Conservation (phyloP, 139 green algal genomes). For the Edaphochlamys debaryana region DNA sequence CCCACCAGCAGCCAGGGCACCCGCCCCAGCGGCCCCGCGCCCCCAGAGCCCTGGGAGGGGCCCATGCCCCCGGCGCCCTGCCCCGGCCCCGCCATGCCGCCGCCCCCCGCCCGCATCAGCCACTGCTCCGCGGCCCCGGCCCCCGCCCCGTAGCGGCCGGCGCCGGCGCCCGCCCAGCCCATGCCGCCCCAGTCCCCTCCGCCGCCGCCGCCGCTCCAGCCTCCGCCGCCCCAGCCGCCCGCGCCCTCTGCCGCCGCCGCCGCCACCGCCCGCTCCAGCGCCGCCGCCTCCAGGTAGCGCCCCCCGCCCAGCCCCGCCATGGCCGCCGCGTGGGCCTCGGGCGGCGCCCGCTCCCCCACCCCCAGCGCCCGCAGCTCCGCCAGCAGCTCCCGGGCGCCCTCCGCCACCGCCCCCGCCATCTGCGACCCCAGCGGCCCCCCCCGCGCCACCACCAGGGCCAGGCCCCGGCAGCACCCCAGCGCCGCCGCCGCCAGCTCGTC, state of each 20-base stretch:
- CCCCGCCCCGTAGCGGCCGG: no score
- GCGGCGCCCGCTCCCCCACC: background rate
- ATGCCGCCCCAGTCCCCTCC: background rate
- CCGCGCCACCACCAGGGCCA: slow-evolving; percentile 19
- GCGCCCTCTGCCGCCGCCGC: background rate
- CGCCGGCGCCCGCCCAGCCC: no score
- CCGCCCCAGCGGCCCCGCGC: background rate
- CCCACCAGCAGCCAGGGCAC: background rate
- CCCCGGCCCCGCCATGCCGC: background rate
- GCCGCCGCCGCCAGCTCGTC: slow-evolving; percentile 16
- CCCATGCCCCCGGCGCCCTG: background rate
- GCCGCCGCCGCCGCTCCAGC: background rate
- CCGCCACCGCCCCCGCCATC: background rate
- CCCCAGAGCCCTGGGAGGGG: background rate
- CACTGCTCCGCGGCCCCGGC: no score
- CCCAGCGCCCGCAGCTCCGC: background rate
- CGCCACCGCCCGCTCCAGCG: slow-evolving; percentile 5
- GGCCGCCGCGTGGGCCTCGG: background rate
- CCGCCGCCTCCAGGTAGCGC: background rate
- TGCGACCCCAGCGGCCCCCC: background rate
- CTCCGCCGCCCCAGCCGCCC: background rate
- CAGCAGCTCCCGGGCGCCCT: background rate
- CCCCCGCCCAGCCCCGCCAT: background rate
- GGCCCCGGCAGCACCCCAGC: background rate
- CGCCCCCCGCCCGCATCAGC: no score